A percentile compares a stretch with the other conserved stretches of the same genome.
Evolutionary conservation across 805 yeast species (phyloP).

Genomic region (Yamadazyma kitorensis): DNA sequence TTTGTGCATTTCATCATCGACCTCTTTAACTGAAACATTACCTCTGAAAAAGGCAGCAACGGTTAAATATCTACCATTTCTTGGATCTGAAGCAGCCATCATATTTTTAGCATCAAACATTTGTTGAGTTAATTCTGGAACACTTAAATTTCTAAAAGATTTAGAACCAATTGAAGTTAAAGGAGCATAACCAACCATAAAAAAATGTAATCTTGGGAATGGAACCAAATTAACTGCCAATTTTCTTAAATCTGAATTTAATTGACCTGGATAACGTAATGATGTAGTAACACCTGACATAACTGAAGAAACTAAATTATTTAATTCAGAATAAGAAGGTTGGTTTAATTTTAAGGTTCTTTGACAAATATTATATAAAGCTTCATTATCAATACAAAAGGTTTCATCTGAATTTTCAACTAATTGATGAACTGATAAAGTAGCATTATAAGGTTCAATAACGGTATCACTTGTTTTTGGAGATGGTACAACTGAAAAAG

Average conservation of each 20-base stretch:
- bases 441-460: constrained; percentile 93
- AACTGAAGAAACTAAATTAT: constrained; percentile 80
- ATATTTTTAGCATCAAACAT: constrained; percentile 88
- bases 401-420: constrained; percentile 91
- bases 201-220: constrained; percentile 92
- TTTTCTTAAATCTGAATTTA: constrained; percentile 88
- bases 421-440: constrained; percentile 85
- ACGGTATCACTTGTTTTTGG: constrained; percentile 91
- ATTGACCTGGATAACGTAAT: constrained; percentile 91
- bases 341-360: constrained; percentile 76
- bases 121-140: constrained; percentile 91
- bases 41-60: constrained; percentile 95
- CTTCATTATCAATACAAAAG: constrained; percentile 93
- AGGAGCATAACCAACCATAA: constrained; percentile 95
- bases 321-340: constrained; percentile 78
- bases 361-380: constrained; percentile 85
- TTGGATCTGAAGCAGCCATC: constrained; percentile 96
- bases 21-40: constrained; percentile 87
- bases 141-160: constrained; percentile 79
- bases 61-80: constrained; percentile 86
- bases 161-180: constrained; percentile 77
- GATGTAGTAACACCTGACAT: constrained; percentile 97
- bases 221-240: constrained; percentile 93
- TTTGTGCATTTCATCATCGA: constrained; percentile 87
- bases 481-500: constrained; percentile 90